Evolutionary conservation across 2,329 filamentous ascomycete genomes (phyloP), one percentile per base, ranked within the genome.

Genomic region (Beauveria caledonica): DNA sequence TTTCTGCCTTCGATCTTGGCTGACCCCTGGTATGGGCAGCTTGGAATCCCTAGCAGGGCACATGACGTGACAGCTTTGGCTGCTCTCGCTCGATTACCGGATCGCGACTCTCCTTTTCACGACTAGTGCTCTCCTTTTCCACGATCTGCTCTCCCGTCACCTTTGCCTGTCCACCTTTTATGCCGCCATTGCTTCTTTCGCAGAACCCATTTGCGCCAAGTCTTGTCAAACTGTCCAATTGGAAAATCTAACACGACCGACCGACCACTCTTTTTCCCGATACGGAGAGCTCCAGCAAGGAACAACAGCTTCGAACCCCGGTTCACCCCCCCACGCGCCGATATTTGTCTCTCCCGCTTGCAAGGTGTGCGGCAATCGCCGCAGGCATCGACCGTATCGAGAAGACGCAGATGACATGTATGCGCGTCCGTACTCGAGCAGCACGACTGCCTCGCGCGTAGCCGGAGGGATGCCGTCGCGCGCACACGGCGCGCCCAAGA

Each of bases 391-490:
- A n/a, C n/a, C n/a, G 1, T 13, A 19, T n/a, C 1, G 7, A 1
- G 4, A 15, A 7, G 49, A 13, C 49, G 29, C 33, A 50, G 6
- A n/a, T 7, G n/a, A 21, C 8, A 58, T 58, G 56, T 58, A n/a
- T n/a, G n/a, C 56, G 56, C 45, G 33, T 33, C 45, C 46, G 11
- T 58, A 58, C 9, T 58, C 56, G 21, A 50, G 45, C 56, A 58
- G 56, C 36, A 58, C 56, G 13, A 58, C 29, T 33, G 56, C 56
- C 45, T 58, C 56, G 19, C 56, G 36, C 46, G 56, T 58, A 11
- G 56, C 56, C 3, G 45, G 44, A 11, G 56, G 56, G 15, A 45
- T 48, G 5, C 49, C 44, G 23, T 58, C 45, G 46, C 53, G 33
- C 7, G n/a, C 25, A 1, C 44, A 19, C 21, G 5, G 39, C 17